phyloP scores from a whole-genome alignment of 2,329 filamentous ascomycete genomes.

The Colletotrichum australisinense region DNA sequence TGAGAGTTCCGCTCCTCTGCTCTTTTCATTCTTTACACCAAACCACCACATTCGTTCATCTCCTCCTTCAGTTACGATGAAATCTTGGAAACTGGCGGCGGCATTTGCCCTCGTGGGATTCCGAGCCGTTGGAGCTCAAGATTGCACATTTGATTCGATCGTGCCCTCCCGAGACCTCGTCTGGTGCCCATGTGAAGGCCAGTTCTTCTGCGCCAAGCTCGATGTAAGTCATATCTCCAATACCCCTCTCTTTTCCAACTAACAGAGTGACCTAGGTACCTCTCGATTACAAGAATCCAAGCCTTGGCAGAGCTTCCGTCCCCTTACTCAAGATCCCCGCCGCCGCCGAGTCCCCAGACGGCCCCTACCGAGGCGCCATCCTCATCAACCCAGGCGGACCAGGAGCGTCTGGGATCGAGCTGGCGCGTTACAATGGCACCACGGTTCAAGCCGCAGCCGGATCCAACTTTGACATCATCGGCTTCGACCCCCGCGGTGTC shows the following conservation, averaged over 20 bases:
- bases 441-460: slow-evolving; percentile 37
- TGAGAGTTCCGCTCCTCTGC: background rate
- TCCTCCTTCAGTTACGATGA: background rate
- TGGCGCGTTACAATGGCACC: slow-evolving; percentile 42
- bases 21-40: background rate
- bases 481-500: slow-evolving; percentile 58
- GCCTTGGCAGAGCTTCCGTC: slow-evolving; percentile 45
- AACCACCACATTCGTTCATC: background rate
- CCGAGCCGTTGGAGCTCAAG: slow-evolving; percentile 38
- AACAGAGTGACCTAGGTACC: slow-evolving; percentile 45
- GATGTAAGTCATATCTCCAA: slow-evolving; percentile 14
- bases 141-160: slow-evolving; percentile 28
- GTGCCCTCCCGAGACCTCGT: slow-evolving; percentile 36
- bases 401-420: slow-evolving; percentile 51
- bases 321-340: slow-evolving; percentile 53
- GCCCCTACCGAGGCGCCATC: slow-evolving; percentile 53
- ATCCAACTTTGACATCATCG: slow-evolving; percentile 51
- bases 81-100: background rate
- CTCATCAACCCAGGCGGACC: slow-evolving; percentile 59
- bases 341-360: slow-evolving; percentile 47
- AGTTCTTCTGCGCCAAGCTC: slow-evolving; percentile 53
- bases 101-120: background rate
- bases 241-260: background rate
- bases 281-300: slow-evolving; percentile 49
- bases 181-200: slow-evolving; percentile 47